Conservation (phyloP, 1,284 basidiomycete genomes). For the Boletus sp. region DNA sequence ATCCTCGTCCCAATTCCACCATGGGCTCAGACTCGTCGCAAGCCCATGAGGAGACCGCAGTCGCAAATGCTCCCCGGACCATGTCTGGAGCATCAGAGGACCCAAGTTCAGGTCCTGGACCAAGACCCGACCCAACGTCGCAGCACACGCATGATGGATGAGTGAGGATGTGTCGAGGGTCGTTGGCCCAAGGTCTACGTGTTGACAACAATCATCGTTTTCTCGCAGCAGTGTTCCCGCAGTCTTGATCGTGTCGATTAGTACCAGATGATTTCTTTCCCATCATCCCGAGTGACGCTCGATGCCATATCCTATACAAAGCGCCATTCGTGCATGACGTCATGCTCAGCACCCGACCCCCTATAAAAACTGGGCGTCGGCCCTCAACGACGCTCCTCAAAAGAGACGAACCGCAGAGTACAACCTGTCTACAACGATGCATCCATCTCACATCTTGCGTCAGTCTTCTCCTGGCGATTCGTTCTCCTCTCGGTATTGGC, state of each 20-base stretch:
- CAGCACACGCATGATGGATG: constrained; percentile 5
- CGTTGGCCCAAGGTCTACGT: background rate
- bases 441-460: constrained; percentile 27
- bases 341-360: constrained; percentile 26
- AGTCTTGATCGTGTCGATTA: too few relatives aligned
- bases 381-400: constrained; percentile 18
- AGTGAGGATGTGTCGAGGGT: background rate
- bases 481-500: constrained; percentile 38
- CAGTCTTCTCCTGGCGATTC: constrained; percentile 34
- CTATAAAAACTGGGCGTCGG: constrained; percentile 26
- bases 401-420: background rate
- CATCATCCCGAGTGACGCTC: too few relatives aligned
- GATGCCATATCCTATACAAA: too few relatives aligned
- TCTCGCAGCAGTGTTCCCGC: background rate
- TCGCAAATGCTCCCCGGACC: constrained; percentile 6
- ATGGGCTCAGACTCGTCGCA: background rate
- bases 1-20: background rate
- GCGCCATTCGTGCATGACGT: too few relatives aligned
- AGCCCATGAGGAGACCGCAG: constrained; percentile 4
- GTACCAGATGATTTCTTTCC: too few relatives aligned
- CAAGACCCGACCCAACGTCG: constrained; percentile 6
- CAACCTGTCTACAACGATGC: constrained; percentile 23
- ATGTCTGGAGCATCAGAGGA: background rate
- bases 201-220: background rate
- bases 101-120: background rate